Percentiles rank a stretch among this genome's conserved stretches.
Evolutionary conservation across 2,329 filamentous ascomycete species (phyloP).

Genomic region (Neonectria neomacrospora): DNA sequence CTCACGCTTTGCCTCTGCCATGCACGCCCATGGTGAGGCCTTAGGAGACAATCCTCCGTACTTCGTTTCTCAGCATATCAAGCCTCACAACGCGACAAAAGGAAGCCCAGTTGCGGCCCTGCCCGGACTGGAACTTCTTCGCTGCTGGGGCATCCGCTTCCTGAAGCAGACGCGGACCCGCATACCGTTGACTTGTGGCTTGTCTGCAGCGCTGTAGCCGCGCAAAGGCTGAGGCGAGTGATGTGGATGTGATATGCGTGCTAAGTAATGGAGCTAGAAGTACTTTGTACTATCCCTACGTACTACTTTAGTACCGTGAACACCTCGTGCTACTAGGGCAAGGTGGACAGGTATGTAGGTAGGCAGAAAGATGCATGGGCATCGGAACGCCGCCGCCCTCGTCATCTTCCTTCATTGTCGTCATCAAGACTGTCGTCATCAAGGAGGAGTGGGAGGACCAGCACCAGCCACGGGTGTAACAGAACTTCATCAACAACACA

Average conservation of each 20-base stretch:
- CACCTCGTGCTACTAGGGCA: neutral
- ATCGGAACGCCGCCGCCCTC: conserved; percentile 3
- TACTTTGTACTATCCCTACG: conserved; percentile 1
- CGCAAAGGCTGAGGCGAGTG: conserved; percentile 15
- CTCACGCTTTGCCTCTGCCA: neutral
- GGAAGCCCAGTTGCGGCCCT: neutral
- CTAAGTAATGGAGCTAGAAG: conserved; percentile 4
- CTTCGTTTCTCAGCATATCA: no score
- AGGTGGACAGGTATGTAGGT: conserved; percentile 14
- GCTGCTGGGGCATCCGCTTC: conserved; percentile 4
- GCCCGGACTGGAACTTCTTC: neutral
- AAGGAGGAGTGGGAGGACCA: conserved; percentile 10
- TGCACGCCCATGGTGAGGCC: no score
- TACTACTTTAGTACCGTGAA: neutral
- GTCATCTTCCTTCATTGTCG: conserved; percentile 25
- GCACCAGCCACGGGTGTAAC: neutral
- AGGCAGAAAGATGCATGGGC: conserved; percentile 1
- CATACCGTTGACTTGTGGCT: conserved; percentile 19
- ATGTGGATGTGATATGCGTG: conserved; percentile 10
- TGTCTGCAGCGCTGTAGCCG: conserved; percentile 26
- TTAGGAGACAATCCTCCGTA: neutral
- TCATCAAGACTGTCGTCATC: conserved; percentile 12
- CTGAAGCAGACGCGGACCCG: conserved; percentile 20
- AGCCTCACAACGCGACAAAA: neutral
- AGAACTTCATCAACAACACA: neutral